Conservation (phyloP, 225 moss, liverwort and hornwort genomes). For the Marchantia paleacea region DNA sequence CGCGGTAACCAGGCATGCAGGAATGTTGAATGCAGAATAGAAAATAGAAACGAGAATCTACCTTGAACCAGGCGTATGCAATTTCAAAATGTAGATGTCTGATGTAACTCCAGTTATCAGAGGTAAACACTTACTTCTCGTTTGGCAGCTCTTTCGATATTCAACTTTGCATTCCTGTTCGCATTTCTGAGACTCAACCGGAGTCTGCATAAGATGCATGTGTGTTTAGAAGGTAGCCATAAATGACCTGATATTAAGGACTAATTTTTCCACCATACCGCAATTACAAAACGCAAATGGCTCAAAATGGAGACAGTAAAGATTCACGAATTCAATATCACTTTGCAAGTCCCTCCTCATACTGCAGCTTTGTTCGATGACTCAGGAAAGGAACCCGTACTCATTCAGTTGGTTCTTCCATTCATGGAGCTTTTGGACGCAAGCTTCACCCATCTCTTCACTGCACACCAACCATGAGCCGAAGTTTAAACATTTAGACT, state of each 20-base stretch:
- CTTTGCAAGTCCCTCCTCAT: not conserved
- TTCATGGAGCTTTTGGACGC: constrained; percentile 58
- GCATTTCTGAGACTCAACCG: constrained; percentile 80
- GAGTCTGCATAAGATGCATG: constrained; percentile 46
- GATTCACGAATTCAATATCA: not conserved
- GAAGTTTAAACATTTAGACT: not conserved
- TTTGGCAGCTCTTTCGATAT: constrained; percentile 78
- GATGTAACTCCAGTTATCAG: too few relatives aligned
- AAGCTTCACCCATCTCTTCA: constrained; percentile 73
- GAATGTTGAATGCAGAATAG: not conserved
- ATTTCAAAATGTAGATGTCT: too few relatives aligned
- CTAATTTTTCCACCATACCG: too few relatives aligned
- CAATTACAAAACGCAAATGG: too few relatives aligned
- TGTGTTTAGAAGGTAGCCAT: not conserved
- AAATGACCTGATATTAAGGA: too few relatives aligned
- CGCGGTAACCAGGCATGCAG: not conserved
- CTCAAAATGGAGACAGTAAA: not conserved
- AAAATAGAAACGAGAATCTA: not conserved
- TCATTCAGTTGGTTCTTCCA: constrained; percentile 94
- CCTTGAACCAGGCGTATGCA: not conserved
- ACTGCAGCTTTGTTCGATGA: not conserved
- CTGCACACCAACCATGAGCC: constrained; percentile 38
- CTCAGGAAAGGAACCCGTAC: constrained; percentile 35
- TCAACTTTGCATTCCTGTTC: constrained; percentile 76
- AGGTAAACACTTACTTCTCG: constrained; percentile 53